Evolutionary conservation across 176 grass and related monocot genomes (phyloP).

Genomic region (Aegilops bicornis): DNA sequence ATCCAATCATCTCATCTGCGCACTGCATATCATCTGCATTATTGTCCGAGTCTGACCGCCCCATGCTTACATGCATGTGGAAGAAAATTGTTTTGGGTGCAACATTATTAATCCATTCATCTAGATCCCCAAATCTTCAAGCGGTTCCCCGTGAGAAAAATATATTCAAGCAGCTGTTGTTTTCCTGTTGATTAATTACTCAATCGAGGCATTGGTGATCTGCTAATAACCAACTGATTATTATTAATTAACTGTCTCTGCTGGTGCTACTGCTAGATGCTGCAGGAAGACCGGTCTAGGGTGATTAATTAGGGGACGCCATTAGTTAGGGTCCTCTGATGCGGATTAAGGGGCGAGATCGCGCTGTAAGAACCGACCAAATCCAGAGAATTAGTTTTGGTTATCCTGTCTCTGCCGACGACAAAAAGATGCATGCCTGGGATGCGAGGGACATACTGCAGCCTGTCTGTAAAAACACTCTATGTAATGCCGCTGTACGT

Average conservation of each 20-base stretch:
- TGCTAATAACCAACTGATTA: too few relatives aligned
- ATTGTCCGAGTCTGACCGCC: background rate
- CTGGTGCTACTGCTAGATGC: too few relatives aligned
- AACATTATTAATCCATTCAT: background rate
- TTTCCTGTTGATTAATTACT: too few relatives aligned
- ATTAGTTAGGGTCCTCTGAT: background rate
- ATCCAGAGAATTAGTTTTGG: background rate
- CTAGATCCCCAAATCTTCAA: conserved; percentile 23
- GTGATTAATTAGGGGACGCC: background rate
- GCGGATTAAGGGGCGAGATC: background rate
- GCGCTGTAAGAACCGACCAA: conserved; percentile 18
- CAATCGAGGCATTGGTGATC: too few relatives aligned
- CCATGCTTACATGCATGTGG: background rate
- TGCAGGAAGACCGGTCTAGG: background rate
- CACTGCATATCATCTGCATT: background rate
- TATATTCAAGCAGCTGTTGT: background rate
- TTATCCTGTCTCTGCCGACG: background rate
- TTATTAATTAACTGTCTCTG: too few relatives aligned
- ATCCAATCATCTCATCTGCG: conserved; percentile 16
- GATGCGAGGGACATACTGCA: background rate
- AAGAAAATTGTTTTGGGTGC: background rate
- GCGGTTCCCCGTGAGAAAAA: too few relatives aligned
- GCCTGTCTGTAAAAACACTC: background rate
- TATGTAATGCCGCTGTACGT: background rate
- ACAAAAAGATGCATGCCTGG: conserved; percentile 12